phyloP scores from a whole-genome alignment of 345 rosid species.

The Luvunga scandens region DNA sequence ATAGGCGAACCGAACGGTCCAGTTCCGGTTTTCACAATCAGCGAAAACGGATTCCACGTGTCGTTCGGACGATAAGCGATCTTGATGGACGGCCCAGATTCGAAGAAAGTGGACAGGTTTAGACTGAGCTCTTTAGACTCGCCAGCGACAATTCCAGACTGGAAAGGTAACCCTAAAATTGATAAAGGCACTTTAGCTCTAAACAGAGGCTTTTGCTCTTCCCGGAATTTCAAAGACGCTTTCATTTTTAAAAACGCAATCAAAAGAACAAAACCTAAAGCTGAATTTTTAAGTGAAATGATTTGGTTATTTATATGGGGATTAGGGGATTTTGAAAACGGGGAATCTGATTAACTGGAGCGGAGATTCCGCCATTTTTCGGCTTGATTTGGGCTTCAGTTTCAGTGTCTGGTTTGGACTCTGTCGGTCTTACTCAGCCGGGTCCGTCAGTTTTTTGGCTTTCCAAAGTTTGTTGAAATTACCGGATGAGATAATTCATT shows the following conservation, averaged over 20 bases:
- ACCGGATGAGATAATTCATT: no score
- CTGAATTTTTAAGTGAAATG: not conserved
- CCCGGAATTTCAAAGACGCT: slow-evolving; percentile 90
- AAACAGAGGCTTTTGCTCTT: slow-evolving; percentile 75
- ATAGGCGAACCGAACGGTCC: slow-evolving; percentile 82
- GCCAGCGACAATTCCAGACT: slow-evolving; percentile 87
- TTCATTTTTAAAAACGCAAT: slow-evolving; percentile 41
- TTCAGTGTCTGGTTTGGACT: not conserved
- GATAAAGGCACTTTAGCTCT: slow-evolving; percentile 82
- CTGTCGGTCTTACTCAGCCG: not conserved
- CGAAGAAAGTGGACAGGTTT: slow-evolving; percentile 75
- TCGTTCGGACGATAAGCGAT: slow-evolving; percentile 94
- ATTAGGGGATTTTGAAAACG: not conserved
- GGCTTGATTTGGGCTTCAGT: slow-evolving; percentile 4
- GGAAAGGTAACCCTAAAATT: slow-evolving; percentile 81
- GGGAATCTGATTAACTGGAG: not conserved
- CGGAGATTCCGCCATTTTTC: slow-evolving; percentile 26
- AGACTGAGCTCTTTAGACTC: slow-evolving; percentile 80
- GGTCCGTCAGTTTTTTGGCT: not conserved
- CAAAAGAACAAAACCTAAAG: not conserved
- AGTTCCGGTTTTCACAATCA: slow-evolving; percentile 75
- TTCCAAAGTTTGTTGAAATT: not conserved
- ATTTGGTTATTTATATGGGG: not conserved
- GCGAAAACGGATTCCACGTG: slow-evolving; percentile 78
- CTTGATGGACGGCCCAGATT: slow-evolving; percentile 79